phyloP scores from a whole-genome alignment of 208 protist genomes.

The Acanthamoeba royreba region DNA sequence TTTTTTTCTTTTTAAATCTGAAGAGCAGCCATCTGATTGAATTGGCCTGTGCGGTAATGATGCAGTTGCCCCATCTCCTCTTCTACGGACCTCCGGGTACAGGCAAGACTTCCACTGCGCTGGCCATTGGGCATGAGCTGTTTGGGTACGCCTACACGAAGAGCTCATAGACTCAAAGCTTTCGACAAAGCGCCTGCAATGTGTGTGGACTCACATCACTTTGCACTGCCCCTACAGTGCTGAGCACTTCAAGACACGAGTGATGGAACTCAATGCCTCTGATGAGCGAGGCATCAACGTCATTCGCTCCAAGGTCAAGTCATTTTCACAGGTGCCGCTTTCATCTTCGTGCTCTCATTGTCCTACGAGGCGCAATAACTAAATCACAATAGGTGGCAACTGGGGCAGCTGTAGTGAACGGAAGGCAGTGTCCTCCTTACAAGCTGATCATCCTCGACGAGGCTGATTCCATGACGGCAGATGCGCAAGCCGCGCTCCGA shows the following conservation, averaged over 20 bases:
- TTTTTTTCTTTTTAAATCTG: neutral
- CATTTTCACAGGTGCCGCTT: constrained; percentile 89
- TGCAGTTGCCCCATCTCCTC: constrained; percentile 97
- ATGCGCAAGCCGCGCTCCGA: constrained; percentile 97
- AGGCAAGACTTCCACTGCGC: constrained; percentile 98
- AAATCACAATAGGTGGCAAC: neutral
- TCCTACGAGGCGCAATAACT: neutral
- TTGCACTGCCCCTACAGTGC: constrained; percentile 47
- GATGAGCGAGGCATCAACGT: constrained; percentile 98
- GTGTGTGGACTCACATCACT: neutral
- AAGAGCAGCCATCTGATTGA: neutral
- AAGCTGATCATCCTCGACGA: constrained; percentile 99
- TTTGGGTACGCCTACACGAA: constrained; percentile 84
- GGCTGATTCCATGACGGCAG: constrained; percentile 97
- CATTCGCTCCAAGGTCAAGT: constrained; percentile 97
- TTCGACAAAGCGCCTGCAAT: neutral
- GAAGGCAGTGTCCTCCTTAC: constrained; percentile 82
- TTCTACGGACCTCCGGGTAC: constrained; percentile 98
- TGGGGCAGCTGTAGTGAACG: neutral
- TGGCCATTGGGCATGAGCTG: constrained; percentile 95
- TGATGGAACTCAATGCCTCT: constrained; percentile 99
- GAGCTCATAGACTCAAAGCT: constrained; percentile 61
- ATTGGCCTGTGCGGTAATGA: neutral
- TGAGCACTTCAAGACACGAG: constrained; percentile 84
- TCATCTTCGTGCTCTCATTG: neutral